Evolutionary conservation across 2,329 filamentous ascomycete species (phyloP).

Genomic region (Fusarium sp.): DNA sequence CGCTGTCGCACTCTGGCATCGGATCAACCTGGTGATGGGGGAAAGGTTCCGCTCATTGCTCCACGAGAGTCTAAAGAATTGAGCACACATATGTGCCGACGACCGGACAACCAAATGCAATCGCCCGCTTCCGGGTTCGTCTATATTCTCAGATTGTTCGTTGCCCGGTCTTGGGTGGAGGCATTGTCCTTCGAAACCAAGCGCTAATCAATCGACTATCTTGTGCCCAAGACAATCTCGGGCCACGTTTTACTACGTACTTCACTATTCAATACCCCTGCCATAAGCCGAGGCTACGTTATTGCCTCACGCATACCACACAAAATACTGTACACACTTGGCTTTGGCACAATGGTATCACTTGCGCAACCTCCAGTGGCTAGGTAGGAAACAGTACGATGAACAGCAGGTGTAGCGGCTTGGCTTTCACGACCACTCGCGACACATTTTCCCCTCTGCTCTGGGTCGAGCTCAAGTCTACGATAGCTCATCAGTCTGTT

Average conservation of each 20-base stretch:
- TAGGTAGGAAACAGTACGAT: constrained; percentile 13
- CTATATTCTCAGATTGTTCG: constrained; percentile 17
- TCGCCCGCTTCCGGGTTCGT: constrained; percentile 25
- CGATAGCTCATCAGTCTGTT: background rate
- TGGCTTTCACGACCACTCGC: constrained; percentile 10
- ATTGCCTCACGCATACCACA: constrained; percentile 31
- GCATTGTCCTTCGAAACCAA: constrained; percentile 23
- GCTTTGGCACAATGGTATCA: constrained; percentile 39
- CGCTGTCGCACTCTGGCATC: constrained; percentile 27
- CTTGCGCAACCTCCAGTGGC: constrained; percentile 31
- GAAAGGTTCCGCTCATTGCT: constrained; percentile 27
- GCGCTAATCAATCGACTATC: constrained; percentile 14
- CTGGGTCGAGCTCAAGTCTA: constrained; percentile 1
- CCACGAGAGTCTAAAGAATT: constrained; percentile 2
- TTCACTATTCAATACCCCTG: constrained; percentile 33
- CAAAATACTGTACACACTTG: constrained; percentile 29
- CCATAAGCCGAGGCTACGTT: constrained; percentile 24
- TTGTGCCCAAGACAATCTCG: constrained; percentile 41
- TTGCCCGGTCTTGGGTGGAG: constrained; percentile 9
- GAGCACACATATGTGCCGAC: constrained; percentile 12
- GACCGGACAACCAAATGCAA: constrained; percentile 30
- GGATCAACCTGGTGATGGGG: constrained; percentile 31
- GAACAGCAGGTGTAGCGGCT: constrained; percentile 23
- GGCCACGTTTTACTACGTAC: constrained; percentile 41
- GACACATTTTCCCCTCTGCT: constrained; percentile 11